Evolutionary conservation across 139 green algal genomes (phyloP), one percentile per base, ranked within the genome.

Genomic region (Tetraselmis striata): DNA sequence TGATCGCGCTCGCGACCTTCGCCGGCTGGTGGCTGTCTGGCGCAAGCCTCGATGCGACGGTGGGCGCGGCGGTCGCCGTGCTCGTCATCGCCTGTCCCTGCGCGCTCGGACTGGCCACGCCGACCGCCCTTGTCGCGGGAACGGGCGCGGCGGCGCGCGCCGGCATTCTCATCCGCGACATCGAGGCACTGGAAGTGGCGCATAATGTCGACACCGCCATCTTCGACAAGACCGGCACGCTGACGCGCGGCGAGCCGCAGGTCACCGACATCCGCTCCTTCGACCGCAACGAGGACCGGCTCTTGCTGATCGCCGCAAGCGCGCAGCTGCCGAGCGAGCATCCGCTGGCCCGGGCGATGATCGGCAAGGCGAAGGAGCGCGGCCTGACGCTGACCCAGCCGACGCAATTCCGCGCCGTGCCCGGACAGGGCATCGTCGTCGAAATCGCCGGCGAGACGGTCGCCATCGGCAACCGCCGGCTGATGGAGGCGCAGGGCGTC

Each of bases 241-340:
- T 92, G 1, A 92, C 89, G 28, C 5, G 59, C n/a, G 89, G 89
- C 26, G 25, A 76, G 23, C 88, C 88, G n/a, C 81, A 18, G 27
- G 88, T 92, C 26, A 28, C 78, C 80, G 31, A 89, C 25, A n/a
- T 78, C 24, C 2, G 23, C n/a, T n/a, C n/a, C n/a, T n/a, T n/a
- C n/a, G n/a, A n/a, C n/a, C n/a, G n/a, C n/a, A n/a, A n/a, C n/a
- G n/a, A 87, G 79, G 82, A 79, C 5, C 77, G 84, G 30, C 27
- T 95, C 82, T 82, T 98, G 85, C 74, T 25, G 28, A 25, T 95
- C 79, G 93, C n/a, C n/a, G n/a, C n/a, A n/a, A n/a, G n/a, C n/a
- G n/a, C n/a, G n/a, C n/a, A n/a, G n/a, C n/a, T n/a, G n/a, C n/a
- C n/a, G n/a, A n/a, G n/a, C n/a, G n/a, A n/a, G n/a, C n/a, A n/a